Evolutionary conservation across 1,284 basidiomycete genomes (phyloP), one percentile per base, ranked within the genome.

Genomic region (Bjerkandera adusta): DNA sequence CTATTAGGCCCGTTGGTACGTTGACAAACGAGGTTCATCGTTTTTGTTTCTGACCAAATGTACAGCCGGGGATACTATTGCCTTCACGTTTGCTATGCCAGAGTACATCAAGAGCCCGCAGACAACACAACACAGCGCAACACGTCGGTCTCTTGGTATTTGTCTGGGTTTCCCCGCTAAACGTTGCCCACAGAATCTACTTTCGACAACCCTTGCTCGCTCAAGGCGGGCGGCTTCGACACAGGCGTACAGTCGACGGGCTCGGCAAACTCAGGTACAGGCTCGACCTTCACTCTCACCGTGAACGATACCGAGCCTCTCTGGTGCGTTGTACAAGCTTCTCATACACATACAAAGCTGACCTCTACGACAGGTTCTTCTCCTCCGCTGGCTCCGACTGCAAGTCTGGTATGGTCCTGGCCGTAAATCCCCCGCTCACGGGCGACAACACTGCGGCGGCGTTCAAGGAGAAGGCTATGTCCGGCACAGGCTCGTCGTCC

Each of bases 271-370:
- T 30, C 34, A 8, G 45, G 40, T 36, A 56, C 54, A 2, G 52
- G 52, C 7, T 21, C 34, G 26, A 53, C 25, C 22, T 56, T 47
- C 36, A 45, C 36, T 16, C 35, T 54, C 13, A 11, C 40, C 8
- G 45, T 56, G 3, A 54, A 56, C 42, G 47, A 56, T 24, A 56
- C 54, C 5, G 15, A 54, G 5, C 54, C 52, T n/a, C 41, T 56
- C 7, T 56, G 54, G 52, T 49, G 33, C 8, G 51, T 16, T 13
- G 10, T 15, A 21, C 16, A 24, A 21, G 18, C 10, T 20, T 16
- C 3, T 33, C 18, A 12, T 6, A 30, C 32, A 25, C 5, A 32
- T 7, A 3, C 16, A n/a, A 20, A 25, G 15, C 15, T 27, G 7
- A 34, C 24, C 12, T 30, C 20, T 5, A 2, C 16, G 21, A 3